Evolutionary conservation across 2,329 filamentous ascomycete species (phyloP).

Genomic region (Botrytis fragariae): DNA sequence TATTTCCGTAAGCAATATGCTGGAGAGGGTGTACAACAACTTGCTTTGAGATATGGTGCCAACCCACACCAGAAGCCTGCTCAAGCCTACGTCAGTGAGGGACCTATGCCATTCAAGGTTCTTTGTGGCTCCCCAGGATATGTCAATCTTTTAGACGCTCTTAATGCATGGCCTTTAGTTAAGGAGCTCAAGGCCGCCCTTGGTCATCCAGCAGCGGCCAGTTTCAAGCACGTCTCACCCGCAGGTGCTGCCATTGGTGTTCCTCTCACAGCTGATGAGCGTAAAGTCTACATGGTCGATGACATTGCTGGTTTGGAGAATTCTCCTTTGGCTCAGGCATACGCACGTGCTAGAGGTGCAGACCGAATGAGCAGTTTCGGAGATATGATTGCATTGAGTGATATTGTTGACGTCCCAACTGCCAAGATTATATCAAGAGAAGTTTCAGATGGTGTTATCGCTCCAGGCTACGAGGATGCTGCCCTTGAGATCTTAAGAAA

Average conservation of each 20-base stretch:
- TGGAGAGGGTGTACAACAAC: conserved; percentile 75
- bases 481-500: conserved; percentile 90
- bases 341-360: conserved; percentile 89
- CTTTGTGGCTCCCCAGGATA: conserved; percentile 88
- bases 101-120: conserved; percentile 88
- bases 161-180: conserved; percentile 96
- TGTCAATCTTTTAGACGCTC: conserved; percentile 92
- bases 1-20: conserved; percentile 99
- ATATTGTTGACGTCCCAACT: conserved; percentile 85
- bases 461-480: conserved; percentile 78
- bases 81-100: conserved; percentile 72
- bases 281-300: conserved; percentile 97
- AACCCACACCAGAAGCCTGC: conserved; percentile 99
- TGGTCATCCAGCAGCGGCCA: conserved; percentile 84
- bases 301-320: conserved; percentile 87
- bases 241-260: conserved; percentile 93
- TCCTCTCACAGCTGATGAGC: conserved; percentile 80
- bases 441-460: conserved; percentile 95
- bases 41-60: conserved; percentile 87
- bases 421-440: conserved; percentile 98
- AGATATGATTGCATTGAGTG: conserved; percentile 90
- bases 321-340: conserved; percentile 86
- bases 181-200: conserved; percentile 93
- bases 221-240: conserved; percentile 98
- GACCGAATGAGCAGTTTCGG: conserved; percentile 99